Base-by-base conservation (phyloP, 2,329 filamentous ascomycete genomes). In the Pestalotiopsis sp. region DNA sequence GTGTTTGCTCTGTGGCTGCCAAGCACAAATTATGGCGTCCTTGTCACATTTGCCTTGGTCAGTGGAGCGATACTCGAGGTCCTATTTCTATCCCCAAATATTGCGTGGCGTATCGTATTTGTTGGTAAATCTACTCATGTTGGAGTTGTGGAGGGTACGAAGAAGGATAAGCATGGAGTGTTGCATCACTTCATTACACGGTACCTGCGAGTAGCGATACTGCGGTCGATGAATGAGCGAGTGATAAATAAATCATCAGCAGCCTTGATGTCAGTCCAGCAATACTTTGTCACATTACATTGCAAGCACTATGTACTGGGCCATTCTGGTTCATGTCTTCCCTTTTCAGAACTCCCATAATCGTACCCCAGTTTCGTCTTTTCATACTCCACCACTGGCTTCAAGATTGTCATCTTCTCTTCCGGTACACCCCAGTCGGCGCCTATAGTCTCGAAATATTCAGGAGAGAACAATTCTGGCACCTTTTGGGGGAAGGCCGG, bases 11-110 rank as follows among this genome's bases (percentile, higher is more conserved):
- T 59, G 20, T 59, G 57, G 57, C 3, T 59, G 7, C 57, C 57
- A 4, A 17, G n/a, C 4, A 27, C 57, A 4, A 23, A 13, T 9
- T 90, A 87, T 76, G 88, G 84, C 1, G 83, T 89, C 0, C 79
- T 91, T 17, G 81, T 86, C 23, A 86, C 90, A 76, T 92, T 90
- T 74, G 84, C 88, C 1, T 75, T 91, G 20, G 72, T 90, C 4
- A 85, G 85, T 1, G 90, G 90, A 2, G 83, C 83, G 1, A 84
- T 90, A 1, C 84, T 87, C 57, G 14, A n/a, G 57, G 11, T 27
- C 23, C 9, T 59, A 59, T 27, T 14, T 23, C 2, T 58, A 58
- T 11, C 14, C 52, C 5, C 52, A 58, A n/a, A 25, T 58, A n/a
- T 59, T 27, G 11, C 5, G 23, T 7, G 57, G 57, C 5, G 6